A percentile compares a stretch with the other conserved stretches of the same genome.
Evolutionary conservation across 805 yeast species (phyloP).

Genomic region (Priceomyces carsonii): DNA sequence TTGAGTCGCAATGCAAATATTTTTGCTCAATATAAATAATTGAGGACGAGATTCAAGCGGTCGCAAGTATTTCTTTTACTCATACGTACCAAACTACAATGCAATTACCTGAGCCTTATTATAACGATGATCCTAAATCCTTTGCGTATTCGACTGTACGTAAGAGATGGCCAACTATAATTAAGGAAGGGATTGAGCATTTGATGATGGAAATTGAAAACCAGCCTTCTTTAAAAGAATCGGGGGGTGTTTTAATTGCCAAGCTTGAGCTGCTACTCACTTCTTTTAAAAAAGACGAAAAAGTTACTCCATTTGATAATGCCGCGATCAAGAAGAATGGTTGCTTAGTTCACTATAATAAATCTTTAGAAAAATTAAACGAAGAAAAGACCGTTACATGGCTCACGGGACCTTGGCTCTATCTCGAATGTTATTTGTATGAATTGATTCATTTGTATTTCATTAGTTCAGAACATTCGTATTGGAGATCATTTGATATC

Average conservation of each 20-base stretch:
- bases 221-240: constrained; percentile 29
- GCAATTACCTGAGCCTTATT: constrained; percentile 49
- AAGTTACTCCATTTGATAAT: constrained; percentile 27
- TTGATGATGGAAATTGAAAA: constrained; percentile 36
- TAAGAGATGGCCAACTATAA: constrained; percentile 84
- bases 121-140: constrained; percentile 68
- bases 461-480: constrained; percentile 24
- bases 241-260: constrained; percentile 48
- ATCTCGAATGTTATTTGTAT: constrained; percentile 81
- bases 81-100: no score
- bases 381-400: constrained; percentile 49
- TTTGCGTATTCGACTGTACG: constrained; percentile 82
- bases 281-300: constrained; percentile 41
- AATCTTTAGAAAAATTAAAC: constrained; percentile 40
- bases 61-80: no score
- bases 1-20: no score
- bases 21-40: no score
- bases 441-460: constrained; percentile 56
- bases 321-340: constrained; percentile 44
- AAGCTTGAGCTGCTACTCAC: constrained; percentile 45
- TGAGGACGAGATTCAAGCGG: no score
- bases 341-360: constrained; percentile 60
- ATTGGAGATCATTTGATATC: constrained; percentile 59
- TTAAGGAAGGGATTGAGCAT: constrained; percentile 69
- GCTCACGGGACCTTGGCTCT: constrained; percentile 90